Percentiles rank a stretch among this genome's conserved stretches.
Conservation (phyloP, 2,329 filamentous ascomycete species). For the Calonectria montana region DNA sequence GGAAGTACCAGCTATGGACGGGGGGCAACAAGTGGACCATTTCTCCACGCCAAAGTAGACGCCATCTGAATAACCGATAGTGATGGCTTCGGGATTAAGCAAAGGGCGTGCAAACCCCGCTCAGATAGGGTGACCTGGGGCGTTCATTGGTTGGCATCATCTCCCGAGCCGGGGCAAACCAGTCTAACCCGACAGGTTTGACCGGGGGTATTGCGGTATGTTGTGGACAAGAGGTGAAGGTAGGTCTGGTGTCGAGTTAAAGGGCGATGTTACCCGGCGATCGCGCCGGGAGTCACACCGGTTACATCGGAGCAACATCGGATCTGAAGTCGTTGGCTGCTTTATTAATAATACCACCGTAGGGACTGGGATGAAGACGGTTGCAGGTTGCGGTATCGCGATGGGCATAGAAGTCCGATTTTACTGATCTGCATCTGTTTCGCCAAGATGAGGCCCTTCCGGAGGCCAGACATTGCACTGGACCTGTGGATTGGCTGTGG, state of each 20-base stretch:
- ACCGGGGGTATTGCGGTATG: constrained; percentile 8
- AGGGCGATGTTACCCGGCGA: constrained; percentile 28
- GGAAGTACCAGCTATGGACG: constrained; percentile 13
- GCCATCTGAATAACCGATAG: constrained; percentile 20
- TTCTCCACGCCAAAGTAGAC: constrained; percentile 19
- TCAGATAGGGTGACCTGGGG: constrained; percentile 26
- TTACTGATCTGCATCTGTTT: not conserved
- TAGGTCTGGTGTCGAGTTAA: not conserved
- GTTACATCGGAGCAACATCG: constrained; percentile 22
- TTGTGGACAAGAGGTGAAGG: constrained; percentile 6
- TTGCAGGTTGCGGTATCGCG: constrained; percentile 17
- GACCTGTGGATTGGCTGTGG: not conserved
- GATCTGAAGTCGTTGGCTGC: constrained; percentile 19
- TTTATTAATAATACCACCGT: constrained; percentile 9
- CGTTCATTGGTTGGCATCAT: constrained; percentile 28
- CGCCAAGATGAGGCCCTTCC: not conserved
- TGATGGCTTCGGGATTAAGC: constrained; percentile 28
- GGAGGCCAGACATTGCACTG: not conserved
- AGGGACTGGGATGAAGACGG: constrained; percentile 24
- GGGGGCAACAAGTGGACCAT: constrained; percentile 21
- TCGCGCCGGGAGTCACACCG: constrained; percentile 16
- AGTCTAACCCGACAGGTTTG: constrained; percentile 8
- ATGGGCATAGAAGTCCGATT: not conserved
- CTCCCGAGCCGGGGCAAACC: constrained; percentile 40
- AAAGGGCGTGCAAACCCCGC: constrained; percentile 31